Conservation (phyloP, 495 filamentous ascomycete genomes). For the Neurospora sp. region DNA sequence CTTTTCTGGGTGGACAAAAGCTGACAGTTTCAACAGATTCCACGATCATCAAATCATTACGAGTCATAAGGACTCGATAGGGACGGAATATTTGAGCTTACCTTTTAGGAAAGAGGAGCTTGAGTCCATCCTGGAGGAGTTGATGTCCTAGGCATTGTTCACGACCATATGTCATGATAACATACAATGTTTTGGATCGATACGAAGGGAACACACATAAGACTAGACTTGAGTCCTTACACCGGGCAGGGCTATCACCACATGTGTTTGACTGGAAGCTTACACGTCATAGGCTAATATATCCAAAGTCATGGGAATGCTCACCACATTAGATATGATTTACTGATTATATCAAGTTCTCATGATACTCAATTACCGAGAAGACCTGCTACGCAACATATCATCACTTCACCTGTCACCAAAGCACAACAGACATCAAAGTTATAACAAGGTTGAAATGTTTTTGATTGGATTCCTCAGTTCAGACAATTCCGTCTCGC, state of each 20-base stretch:
- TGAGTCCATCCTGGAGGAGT: constrained; percentile 79
- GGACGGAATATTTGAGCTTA: constrained; percentile 74
- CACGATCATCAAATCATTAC: constrained; percentile 96
- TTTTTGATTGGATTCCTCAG: constrained; percentile 30
- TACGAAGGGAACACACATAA: not conserved
- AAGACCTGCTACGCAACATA: not conserved
- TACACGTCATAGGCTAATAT: not conserved
- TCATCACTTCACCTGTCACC: not conserved
- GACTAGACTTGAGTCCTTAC: not conserved
- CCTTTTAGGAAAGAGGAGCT: constrained; percentile 84
- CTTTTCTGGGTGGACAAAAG: not conserved
- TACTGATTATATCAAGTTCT: not conserved
- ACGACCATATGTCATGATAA: not conserved
- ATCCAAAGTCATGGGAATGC: not conserved
- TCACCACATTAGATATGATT: not conserved
- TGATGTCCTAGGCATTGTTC: constrained; percentile 38
- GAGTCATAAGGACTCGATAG: constrained; percentile 71
- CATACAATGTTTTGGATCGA: not conserved
- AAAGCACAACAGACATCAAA: not conserved
- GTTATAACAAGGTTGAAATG: constrained; percentile 14
- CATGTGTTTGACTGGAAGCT: not conserved
- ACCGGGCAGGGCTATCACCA: not conserved
- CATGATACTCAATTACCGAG: not conserved
- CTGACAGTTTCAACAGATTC: constrained; percentile 46
- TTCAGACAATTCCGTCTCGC: constrained; percentile 15